These are phyloP conservation scores for Blastobotrys petasosporus DNA, from an alignment of 1,139 yeast species.

Conservation along the genomic window DNA sequence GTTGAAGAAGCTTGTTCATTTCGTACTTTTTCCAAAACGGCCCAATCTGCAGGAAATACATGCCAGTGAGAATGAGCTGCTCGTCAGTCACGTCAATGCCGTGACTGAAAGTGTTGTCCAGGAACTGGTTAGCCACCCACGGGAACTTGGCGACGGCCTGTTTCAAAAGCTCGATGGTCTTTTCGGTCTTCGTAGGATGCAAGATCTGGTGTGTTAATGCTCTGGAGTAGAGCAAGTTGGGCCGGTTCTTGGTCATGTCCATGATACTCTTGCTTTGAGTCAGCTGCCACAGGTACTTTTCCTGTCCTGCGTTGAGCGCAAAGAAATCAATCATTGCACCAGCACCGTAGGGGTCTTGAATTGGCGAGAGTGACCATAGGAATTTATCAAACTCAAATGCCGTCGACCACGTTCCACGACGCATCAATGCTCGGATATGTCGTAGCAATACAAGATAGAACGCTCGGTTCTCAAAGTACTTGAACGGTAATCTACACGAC, in stretches of 20 bases:
- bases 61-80: slow-evolving; percentile 15
- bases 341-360: slow-evolving; percentile 80
- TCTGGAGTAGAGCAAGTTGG: slow-evolving; percentile 64
- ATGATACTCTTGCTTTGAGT: slow-evolving; percentile 32
- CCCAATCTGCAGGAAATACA: slow-evolving; percentile 25
- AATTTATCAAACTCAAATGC: slow-evolving; percentile 72
- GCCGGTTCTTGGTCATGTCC: slow-evolving; percentile 50
- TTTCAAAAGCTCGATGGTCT: slow-evolving; percentile 45
- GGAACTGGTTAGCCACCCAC: slow-evolving; percentile 48
- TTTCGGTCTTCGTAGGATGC: slow-evolving; percentile 23
- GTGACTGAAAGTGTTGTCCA: slow-evolving; percentile 21
- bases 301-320: slow-evolving; percentile 63
- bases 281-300: slow-evolving; percentile 37
- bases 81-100: slow-evolving; percentile 6
- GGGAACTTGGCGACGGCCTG: slow-evolving; percentile 56
- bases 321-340: slow-evolving; percentile 78
- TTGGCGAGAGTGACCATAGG: slow-evolving; percentile 62
- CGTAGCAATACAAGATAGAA: slow-evolving; percentile 70
- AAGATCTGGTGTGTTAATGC: slow-evolving; percentile 50
- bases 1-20: slow-evolving; percentile 15
- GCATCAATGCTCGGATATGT: slow-evolving; percentile 63
- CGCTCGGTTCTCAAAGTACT: slow-evolving; percentile 67
- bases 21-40: slow-evolving; percentile 24
- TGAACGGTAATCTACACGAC: slow-evolving; percentile 67
- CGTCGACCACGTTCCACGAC: slow-evolving; percentile 69